Evolutionary conservation across 495 filamentous ascomycete species (phyloP), one percentile per base, ranked within the genome.

Genomic region (Staphylotrichum longicolle): DNA sequence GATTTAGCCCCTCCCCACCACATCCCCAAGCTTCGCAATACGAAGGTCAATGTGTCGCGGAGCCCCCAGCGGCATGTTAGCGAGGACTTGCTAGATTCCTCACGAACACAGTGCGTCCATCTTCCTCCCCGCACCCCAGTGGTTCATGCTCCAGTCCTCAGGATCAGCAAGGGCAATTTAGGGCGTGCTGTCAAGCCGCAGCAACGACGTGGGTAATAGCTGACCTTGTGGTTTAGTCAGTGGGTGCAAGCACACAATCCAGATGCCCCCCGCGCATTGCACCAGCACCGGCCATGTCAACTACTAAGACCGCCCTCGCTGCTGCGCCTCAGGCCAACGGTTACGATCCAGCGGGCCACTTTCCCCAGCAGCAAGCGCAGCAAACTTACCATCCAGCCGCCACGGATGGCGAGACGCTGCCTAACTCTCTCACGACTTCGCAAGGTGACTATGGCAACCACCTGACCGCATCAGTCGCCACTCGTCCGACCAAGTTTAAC

Each of bases 401-500:
- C 27, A 60, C 72, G 9, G 72, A 77, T 56, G 64, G 73, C 55
- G 70, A 77, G 54, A 77, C 76, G 4, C 40, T 74, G 34, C 71
- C 75, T 63, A 80, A 79, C 59, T 74, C 78, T 5, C 45, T 74
- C 33, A 73, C 75, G 30, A 78, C 78, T 61, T 66, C 76, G 8
- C 71, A 75, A n/a, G 65, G 66, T 27, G 73, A 71, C 42, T 65
- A 64, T 65, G 66, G 68, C 50, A 64, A 65, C 60, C 55, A 59
- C 11, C 61, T 67, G 10, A 55, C n/a, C 20, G 54, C 66, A 7
- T 67, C 72, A 10, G 20, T 57, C 30, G 64, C 65, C n/a, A 60
- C 63, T 20, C 70, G 65, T 7, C 65, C 70, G 42, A 70, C 79
- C 45, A 74, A 78, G 45, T 91, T 91, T 61, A 86, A 81, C 61